Percentiles rank a stretch among this genome's conserved stretches.
These are phyloP conservation scores for Quercus engelmannii DNA, from an alignment of 306 rosid species.

Conservation along the genomic window DNA sequence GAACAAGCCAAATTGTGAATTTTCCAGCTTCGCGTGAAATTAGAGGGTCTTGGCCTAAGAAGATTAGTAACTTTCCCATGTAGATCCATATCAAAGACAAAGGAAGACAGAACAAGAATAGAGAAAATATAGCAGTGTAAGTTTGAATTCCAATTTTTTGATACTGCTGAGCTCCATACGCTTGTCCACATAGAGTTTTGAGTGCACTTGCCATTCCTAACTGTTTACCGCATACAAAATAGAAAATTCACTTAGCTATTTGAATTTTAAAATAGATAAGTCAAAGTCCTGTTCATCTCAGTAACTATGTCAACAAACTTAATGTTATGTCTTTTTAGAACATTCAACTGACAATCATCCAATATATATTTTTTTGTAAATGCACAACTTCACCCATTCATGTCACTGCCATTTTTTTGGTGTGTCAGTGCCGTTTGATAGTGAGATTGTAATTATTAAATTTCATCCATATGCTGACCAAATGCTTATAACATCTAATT, in stretches of 20 bases:
- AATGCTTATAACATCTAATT: neutral
- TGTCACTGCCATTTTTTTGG: neutral
- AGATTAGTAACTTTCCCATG: slow-evolving; percentile 52
- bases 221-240: slow-evolving; percentile 19
- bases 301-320: too few species aligned
- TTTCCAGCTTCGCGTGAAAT: slow-evolving; percentile 68
- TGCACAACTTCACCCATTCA: neutral
- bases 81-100: slow-evolving; percentile 51
- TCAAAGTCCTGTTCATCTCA: neutral
- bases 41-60: slow-evolving; percentile 75
- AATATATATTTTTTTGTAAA: neutral
- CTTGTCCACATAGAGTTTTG: slow-evolving; percentile 59
- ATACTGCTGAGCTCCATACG: slow-evolving; percentile 56
- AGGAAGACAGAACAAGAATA: slow-evolving; percentile 52
- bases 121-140: slow-evolving; percentile 56
- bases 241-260: neutral
- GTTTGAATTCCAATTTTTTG: slow-evolving; percentile 43
- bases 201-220: slow-evolving; percentile 56
- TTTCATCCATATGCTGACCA: neutral
- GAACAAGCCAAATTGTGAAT: slow-evolving; percentile 60
- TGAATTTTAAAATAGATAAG: neutral
- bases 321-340: too few species aligned
- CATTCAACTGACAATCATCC: neutral
- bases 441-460: neutral
- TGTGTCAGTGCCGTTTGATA: neutral